Evolutionary conservation across 2,329 filamentous ascomycete genomes (phyloP), one percentile per base, ranked within the genome.

Genomic region (Neofusicoccum cordaticola): DNA sequence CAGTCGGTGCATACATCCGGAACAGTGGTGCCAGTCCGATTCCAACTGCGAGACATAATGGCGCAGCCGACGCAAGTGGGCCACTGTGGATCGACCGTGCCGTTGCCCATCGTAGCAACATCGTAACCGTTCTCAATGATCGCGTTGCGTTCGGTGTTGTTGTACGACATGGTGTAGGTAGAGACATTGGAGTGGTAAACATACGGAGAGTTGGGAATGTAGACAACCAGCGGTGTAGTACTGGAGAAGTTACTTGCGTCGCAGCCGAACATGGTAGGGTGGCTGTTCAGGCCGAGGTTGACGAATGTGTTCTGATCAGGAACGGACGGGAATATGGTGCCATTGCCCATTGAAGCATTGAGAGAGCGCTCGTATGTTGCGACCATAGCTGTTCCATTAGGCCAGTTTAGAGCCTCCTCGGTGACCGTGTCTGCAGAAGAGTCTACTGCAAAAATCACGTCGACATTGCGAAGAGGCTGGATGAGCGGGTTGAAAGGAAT

Each of bases 101-200:
- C 86, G 78, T 98, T 97, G 60, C 86, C 92, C 81, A 90, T 89
- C 0, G 93, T 97, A 2, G 86, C 93, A 17, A 89, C 86, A 69
- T 95, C 86, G 80, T 90, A 95, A 19, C 92, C 94, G 78, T 99
- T 98, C 69, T 86, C 77, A 72, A 99, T 92, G 73, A 97, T 91
- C 67, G 84, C 84, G 74, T 97, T 86, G 67, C 94, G 90, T 78
- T 92, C 78, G 0, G 74, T 77, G 70, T 86, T 78, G 41, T 84
- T 82, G 82, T 93, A 92, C 45, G 78, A 77, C 42, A 87, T 81
- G 66, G 87, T 82, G 75, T 90, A 94, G 56, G 94, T 97, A 2
- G 89, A 90, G 6, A 90, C 84, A 80, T 98, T 98, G 76, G 88
- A 90, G 68, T 83, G 79, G 73, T 85, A 86, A 52, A 88, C 85